Evolutionary conservation across 805 yeast genomes (phyloP), one percentile per base, ranked within the genome.

Genomic region (Spathaspora girioi): DNA sequence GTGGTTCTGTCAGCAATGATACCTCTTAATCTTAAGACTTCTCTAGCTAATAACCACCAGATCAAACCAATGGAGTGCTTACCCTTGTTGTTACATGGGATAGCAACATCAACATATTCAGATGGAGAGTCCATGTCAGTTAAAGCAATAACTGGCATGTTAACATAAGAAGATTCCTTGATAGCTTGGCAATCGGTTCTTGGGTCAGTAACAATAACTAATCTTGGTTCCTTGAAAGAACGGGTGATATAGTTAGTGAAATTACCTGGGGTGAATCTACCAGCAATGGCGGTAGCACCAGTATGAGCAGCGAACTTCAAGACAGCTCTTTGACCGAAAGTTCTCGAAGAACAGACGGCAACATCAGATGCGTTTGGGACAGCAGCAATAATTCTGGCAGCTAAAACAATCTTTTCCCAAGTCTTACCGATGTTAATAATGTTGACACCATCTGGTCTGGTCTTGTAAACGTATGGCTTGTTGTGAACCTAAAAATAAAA

Each of bases 251-350:
- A 94, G 85, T 94, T 94, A 77, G 99, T 94, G 94, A 94, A 94
- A 83, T 88, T 86, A 89, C 99, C 99, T 81, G 99, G 99, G 70
- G 99, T 94, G 89, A 94, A 94, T 84, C 99, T 91, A 82, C 99
- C 99, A 69, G 99, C 99, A 82, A 94, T 93, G 76, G 99, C 92
- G 67, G 98, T 93, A 67, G 99, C 97, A 80, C 98, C 98, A 69
- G 98, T 92, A 92, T 94, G 98, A 69, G 97, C 89, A 75, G 99
- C 97, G 75, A 87, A 94, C 84, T 94, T 94, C 79, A 94, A 87
- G 67, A 93, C 99, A 74, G 99, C 99, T 85, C 99, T 94, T 84
- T 94, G 99, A 75, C 99, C 99, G 82, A 89, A 93, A 69, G 97
- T 92, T 86, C 98, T 93, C 69, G 98, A 89, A 63, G 98, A 92